phyloP scores from a whole-genome alignment of 192 early-diverging fungal genomes.

The Coemansia sp. region DNA sequence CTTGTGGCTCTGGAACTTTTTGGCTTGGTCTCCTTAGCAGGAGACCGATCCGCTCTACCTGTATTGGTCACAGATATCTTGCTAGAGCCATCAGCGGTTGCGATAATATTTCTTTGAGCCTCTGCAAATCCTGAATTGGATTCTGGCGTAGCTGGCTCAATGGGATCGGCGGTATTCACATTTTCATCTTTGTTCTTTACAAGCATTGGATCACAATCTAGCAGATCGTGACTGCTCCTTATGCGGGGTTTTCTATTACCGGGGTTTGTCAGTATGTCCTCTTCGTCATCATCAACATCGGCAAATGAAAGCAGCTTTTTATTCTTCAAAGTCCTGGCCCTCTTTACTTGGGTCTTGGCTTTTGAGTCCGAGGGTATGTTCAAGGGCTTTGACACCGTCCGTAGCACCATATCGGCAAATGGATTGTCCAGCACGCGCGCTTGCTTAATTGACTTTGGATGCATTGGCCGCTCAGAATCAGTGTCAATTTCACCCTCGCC shows the following conservation, averaged over 20 bases:
- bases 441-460: slow-evolving; percentile 65
- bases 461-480: slow-evolving; percentile 72
- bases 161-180: background rate
- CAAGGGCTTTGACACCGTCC: slow-evolving; percentile 52
- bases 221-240: slow-evolving; percentile 79
- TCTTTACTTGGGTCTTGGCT: slow-evolving; percentile 8
- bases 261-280: slow-evolving; percentile 4
- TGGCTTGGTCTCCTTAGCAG: slow-evolving; percentile 20
- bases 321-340: slow-evolving; percentile 45
- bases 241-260: slow-evolving; percentile 36
- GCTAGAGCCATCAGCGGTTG: background rate
- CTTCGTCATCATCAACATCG: slow-evolving; percentile 69
- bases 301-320: slow-evolving; percentile 82
- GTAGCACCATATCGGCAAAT: slow-evolving; percentile 86
- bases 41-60: background rate
- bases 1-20: background rate
- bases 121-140: background rate
- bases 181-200: slow-evolving; percentile 6
- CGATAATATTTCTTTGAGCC: background rate
- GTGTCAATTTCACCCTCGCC: slow-evolving; percentile 76
- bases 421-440: slow-evolving; percentile 80
- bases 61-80: background rate
- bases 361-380: background rate
- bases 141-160: slow-evolving; percentile 34
- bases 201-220: slow-evolving; percentile 30